phyloP scores from a whole-genome alignment of 2,329 filamentous ascomycete genomes.

The Alternaria hordeiaustralica region DNA sequence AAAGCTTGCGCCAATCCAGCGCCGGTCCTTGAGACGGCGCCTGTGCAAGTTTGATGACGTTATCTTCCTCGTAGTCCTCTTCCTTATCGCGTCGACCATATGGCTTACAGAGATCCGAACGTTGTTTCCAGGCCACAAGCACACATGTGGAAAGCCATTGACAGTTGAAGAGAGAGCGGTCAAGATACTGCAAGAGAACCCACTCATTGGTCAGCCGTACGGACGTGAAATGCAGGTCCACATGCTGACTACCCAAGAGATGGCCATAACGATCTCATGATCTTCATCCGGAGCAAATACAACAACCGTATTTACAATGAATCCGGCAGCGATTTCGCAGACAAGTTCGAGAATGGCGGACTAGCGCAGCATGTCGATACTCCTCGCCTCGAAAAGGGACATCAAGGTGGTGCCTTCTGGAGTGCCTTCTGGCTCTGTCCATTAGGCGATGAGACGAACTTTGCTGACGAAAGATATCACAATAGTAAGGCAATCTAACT shows the following conservation, averaged over 20 bases:
- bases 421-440: constrained; percentile 84
- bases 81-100: constrained; percentile 12
- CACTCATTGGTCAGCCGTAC: constrained; percentile 48
- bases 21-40: neutral
- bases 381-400: constrained; percentile 72
- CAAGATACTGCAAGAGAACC: constrained; percentile 47
- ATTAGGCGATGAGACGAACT: constrained; percentile 68
- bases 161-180: constrained; percentile 41
- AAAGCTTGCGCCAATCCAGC: neutral
- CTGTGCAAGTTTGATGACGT: neutral
- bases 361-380: constrained; percentile 78
- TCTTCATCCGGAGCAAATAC: constrained; percentile 70
- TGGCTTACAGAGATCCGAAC: constrained; percentile 7
- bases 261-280: constrained; percentile 87
- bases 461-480: constrained; percentile 74
- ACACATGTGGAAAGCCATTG: constrained; percentile 2
- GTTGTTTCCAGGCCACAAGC: neutral
- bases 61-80: constrained; percentile 4
- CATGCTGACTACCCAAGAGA: constrained; percentile 60
- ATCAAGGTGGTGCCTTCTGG: constrained; percentile 90
- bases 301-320: constrained; percentile 77
- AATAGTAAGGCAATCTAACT: constrained; percentile 58
- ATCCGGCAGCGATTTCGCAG: constrained; percentile 67
- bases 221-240: neutral
- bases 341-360: constrained; percentile 74